Evolutionary conservation across 179 eudicot species (phyloP).

Genomic region (Beta corolliflora): DNA sequence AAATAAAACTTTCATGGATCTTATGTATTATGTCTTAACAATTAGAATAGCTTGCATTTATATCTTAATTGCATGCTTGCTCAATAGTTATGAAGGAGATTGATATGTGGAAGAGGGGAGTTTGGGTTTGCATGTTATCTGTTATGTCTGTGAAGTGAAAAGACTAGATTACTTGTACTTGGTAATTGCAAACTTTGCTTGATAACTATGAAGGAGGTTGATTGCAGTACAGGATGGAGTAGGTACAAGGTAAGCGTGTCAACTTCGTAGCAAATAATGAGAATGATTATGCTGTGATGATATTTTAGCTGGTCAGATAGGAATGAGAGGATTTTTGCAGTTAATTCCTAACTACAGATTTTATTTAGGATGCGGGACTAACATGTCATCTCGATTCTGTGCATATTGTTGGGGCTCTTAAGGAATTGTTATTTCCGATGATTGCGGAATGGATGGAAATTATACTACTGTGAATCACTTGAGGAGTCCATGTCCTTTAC

Average conservation of each 20-base stretch:
- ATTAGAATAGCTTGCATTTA: too few relatives aligned
- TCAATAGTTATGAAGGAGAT: too few relatives aligned
- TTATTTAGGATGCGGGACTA: not conserved
- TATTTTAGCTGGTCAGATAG: not conserved
- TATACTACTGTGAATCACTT: too few relatives aligned
- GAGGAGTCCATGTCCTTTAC: not conserved
- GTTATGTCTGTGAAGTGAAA: not conserved
- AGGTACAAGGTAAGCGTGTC: not conserved
- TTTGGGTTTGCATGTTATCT: too few relatives aligned
- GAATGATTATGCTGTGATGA: not conserved
- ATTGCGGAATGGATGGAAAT: too few relatives aligned
- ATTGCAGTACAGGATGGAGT: not conserved
- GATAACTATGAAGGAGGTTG: not conserved
- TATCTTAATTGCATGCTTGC: not conserved
- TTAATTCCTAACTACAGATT: not conserved
- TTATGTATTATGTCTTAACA: not conserved
- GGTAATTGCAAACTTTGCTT: not conserved
- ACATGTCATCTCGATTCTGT: not conserved
- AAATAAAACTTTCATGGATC: not conserved
- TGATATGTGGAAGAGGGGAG: too few relatives aligned
- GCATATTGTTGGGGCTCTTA: not conserved
- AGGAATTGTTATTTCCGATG: not conserved
- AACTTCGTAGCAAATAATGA: not conserved
- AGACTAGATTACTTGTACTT: not conserved
- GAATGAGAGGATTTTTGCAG: not conserved